Evolutionary conservation across 768 basidiomycete genomes (phyloP), one percentile per base, ranked within the genome.

Genomic region (Tubosaeta brunneosetosa): DNA sequence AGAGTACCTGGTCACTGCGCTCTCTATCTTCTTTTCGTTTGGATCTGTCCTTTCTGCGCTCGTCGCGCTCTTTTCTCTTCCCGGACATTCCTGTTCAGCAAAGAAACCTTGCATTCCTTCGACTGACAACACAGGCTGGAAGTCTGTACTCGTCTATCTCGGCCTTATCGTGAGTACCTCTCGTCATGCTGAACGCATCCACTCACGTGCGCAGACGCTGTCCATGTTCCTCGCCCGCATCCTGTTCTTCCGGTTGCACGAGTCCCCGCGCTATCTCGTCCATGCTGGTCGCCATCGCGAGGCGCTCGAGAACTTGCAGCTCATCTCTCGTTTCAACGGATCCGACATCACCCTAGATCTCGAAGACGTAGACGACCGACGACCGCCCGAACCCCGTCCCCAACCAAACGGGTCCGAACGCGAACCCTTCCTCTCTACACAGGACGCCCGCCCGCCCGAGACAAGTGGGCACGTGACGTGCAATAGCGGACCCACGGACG

Each of bases 21-120:
- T 97, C 22, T 93, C 92, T 4, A 81, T 94, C n/a, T 98, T 97
- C 75, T 97, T 97, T 76, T 94, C 92, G 6, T 71, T 97, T 36
- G 95, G 95, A 43, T 85, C 94, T 0, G 91, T 98, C 40, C 67
- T 97, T 5, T 76, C 92, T 2, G 91, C 94, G 0, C 65, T 92
- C 10, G 82, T 94, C 33, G 91, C 84, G 34, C 79, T 94, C 32
- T 49, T 86, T 44, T 77, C 94, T 48, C 80, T 99, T 33, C 97
- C 97, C 1, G 72, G 76, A 14, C 77, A 81, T 58, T 89, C 89
- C 0, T 91, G 89, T 60, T 72, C 74, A n/a, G 63, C 67, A 22
- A 62, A 4, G 63, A 68, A 44, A 46, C 68, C 76, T 0, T 97
- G 94, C 68, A 80, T 88, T 60, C 79, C 87, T 11, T 75, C 75